phyloP scores from a whole-genome alignment of 306 rosid genomes.

The Cucurbita maxima region DNA sequence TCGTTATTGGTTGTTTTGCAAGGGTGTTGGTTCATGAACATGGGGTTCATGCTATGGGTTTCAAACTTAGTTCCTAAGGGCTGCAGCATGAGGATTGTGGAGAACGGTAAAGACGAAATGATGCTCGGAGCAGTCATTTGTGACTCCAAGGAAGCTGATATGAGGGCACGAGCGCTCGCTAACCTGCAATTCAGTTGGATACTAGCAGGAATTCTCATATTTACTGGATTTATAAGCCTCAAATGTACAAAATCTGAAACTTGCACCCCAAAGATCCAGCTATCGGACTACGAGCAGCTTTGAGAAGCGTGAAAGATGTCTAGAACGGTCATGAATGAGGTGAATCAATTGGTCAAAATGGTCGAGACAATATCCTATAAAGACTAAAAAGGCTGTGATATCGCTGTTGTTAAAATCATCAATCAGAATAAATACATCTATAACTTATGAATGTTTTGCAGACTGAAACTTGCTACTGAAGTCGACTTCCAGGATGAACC shows the following conservation, averaged over 20 bases:
- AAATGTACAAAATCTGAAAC: conserved; percentile 30
- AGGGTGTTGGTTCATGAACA: conserved; percentile 87
- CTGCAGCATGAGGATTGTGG: conserved; percentile 22
- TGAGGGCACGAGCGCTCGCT: conserved; percentile 69
- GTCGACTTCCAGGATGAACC: no score
- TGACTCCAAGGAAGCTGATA: conserved; percentile 37
- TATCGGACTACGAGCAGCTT: conserved; percentile 61
- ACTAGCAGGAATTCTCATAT: conserved; percentile 40
- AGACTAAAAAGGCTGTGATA: not conserved
- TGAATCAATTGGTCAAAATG: not conserved
- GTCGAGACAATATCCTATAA: not conserved
- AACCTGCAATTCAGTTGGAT: conserved; percentile 91
- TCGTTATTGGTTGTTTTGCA: conserved; percentile 60
- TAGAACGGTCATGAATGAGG: conserved; percentile 24
- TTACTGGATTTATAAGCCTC: conserved; percentile 42
- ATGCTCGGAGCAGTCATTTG: conserved; percentile 58
- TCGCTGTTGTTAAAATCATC: not conserved
- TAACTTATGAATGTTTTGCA: not conserved
- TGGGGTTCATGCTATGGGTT: conserved; percentile 71
- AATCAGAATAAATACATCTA: not conserved
- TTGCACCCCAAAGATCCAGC: conserved; percentile 18
- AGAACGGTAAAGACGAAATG: conserved; percentile 16
- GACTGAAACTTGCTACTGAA: not conserved
- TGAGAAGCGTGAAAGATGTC: conserved; percentile 36
- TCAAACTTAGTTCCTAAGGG: conserved; percentile 61